These are phyloP conservation scores for Saccharomycopsis lassenensis DNA, from an alignment of 805 yeast genomes.

Conservation along the genomic window DNA sequence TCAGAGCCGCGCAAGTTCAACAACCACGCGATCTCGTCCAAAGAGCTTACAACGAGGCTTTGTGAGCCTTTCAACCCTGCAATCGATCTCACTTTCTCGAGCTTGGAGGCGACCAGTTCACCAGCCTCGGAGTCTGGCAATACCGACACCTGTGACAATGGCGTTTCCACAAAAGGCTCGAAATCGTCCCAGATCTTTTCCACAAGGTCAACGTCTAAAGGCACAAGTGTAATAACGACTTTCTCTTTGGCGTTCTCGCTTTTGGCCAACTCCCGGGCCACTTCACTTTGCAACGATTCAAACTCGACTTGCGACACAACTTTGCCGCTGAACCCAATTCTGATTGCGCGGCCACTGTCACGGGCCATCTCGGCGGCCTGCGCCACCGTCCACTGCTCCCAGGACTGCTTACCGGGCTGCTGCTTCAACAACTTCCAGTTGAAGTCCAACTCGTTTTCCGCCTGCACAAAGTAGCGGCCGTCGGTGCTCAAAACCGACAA, in stretches of 20 bases:
- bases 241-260: slow-evolving; percentile 17
- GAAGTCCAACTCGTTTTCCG: slow-evolving; percentile 65
- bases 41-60: slow-evolving; percentile 51
- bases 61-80: slow-evolving; percentile 27
- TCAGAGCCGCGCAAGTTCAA: slow-evolving; percentile 78
- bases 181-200: slow-evolving; percentile 64
- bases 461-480: slow-evolving; percentile 91
- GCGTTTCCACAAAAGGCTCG: slow-evolving; percentile 53
- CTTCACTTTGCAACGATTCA: slow-evolving; percentile 22
- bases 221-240: slow-evolving; percentile 35
- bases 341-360: slow-evolving; percentile 32
- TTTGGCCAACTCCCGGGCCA: slow-evolving; percentile 14
- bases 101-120: slow-evolving; percentile 46
- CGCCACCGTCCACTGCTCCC: slow-evolving; percentile 71
- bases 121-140: slow-evolving; percentile 55
- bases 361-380: slow-evolving; percentile 36
- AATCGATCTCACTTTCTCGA: slow-evolving; percentile 32
- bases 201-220: slow-evolving; percentile 54
- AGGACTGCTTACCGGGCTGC: slow-evolving; percentile 52
- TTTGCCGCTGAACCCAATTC: slow-evolving; percentile 77
- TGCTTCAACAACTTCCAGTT: slow-evolving; percentile 77
- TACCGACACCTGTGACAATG: slow-evolving; percentile 36
- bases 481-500: slow-evolving; percentile 83
- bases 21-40: slow-evolving; percentile 90
- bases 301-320: slow-evolving; percentile 41